A percentile compares a stretch with the other conserved stretches of the same genome.
Evolutionary conservation across 2,329 filamentous ascomycete species (phyloP).

Genomic region (Sporothrix dimorphospora): DNA sequence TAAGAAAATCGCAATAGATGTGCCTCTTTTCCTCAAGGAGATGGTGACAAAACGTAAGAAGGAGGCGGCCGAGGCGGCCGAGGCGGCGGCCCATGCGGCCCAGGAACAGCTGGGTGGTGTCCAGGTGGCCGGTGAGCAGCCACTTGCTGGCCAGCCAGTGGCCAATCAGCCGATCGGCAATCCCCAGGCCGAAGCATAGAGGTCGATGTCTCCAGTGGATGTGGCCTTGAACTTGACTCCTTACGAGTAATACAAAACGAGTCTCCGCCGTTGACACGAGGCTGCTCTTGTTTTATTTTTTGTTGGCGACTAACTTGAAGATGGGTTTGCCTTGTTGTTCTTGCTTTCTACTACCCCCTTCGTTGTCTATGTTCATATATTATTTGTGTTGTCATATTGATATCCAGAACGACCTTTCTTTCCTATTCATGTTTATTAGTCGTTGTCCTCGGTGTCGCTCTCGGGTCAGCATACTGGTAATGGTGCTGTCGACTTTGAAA

Average conservation of each 20-base stretch:
- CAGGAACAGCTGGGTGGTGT: not conserved
- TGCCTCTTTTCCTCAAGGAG: constrained; percentile 69
- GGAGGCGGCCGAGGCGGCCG: too few relatives aligned
- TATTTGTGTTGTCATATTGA: not conserved
- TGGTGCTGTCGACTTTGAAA: not conserved
- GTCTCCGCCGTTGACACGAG: not conserved
- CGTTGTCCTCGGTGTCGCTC: not conserved
- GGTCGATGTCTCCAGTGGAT: not conserved
- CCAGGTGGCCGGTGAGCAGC: not conserved
- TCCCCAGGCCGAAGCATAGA: not conserved
- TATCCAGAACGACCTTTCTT: not conserved
- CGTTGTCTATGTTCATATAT: not conserved
- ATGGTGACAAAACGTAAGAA: constrained; percentile 49
- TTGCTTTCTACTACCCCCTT: not conserved
- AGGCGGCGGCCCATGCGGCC: too few relatives aligned
- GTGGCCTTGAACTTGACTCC: too few relatives aligned
- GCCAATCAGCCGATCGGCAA: not conserved
- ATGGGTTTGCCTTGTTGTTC: not conserved
- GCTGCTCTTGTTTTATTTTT: not conserved
- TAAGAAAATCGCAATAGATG: constrained; percentile 69
- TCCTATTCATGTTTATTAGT: not conserved
- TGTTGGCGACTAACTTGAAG: not conserved
- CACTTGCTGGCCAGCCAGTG: not conserved
- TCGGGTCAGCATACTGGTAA: not conserved
- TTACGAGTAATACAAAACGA: too few relatives aligned